Evolutionary conservation across 2,329 filamentous ascomycete genomes (phyloP).

Genomic region (Fusarium incarnatum): DNA sequence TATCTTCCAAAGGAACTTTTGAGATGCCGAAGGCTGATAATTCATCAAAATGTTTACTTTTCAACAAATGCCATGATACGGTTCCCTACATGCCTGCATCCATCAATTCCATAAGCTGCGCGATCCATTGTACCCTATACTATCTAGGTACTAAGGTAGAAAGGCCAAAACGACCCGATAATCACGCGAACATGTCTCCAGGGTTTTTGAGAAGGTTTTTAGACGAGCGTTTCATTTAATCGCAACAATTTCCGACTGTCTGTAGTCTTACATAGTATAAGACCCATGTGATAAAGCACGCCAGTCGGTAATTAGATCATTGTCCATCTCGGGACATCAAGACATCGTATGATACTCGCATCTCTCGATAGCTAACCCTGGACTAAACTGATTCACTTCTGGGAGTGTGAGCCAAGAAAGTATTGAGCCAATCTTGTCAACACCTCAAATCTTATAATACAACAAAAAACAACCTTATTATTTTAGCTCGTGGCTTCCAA

Average conservation of each 20-base stretch:
- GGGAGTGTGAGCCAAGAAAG: background rate
- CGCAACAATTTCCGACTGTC: background rate
- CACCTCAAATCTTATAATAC: background rate
- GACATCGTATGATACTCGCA: slow-evolving; percentile 13
- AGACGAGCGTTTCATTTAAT: background rate
- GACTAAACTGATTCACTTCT: background rate
- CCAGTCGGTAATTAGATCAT: background rate
- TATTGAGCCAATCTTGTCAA: background rate
- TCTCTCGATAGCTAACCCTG: background rate
- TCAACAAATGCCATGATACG: background rate
- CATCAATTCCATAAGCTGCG: background rate
- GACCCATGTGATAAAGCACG: background rate
- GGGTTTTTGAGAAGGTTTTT: background rate
- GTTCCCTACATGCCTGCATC: background rate
- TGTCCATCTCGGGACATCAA: background rate
- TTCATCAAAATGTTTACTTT: background rate
- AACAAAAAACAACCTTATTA: background rate
- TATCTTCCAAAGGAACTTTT: background rate
- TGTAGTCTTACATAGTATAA: background rate
- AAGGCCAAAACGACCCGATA: background rate
- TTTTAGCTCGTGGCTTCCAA: background rate
- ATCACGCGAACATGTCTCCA: background rate
- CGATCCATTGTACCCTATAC: background rate
- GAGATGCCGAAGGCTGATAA: background rate
- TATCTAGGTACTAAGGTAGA: background rate